Base-by-base conservation (phyloP, 169 alveolate genomes). In the Eimeria praecox region DNA sequence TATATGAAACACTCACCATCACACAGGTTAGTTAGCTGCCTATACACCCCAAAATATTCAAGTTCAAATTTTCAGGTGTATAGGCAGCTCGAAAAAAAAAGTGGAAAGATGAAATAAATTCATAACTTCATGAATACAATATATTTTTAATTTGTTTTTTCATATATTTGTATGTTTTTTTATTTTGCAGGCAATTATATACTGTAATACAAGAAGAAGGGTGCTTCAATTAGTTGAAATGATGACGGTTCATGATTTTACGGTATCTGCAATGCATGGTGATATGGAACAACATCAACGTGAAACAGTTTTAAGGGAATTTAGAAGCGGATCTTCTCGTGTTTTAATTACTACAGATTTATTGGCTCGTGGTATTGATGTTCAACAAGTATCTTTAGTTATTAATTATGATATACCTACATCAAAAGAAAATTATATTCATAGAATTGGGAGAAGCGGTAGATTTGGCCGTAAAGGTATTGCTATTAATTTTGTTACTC, bases 381-480 rank as follows among this genome's bases (percentile, higher is more conserved):
- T 99, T 62, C 99, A 99, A 77, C 97, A 95, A 83, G 97, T 95
- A 40, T 90, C 95, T 1, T 97, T 99, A 71, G 99, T 99, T 90
- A 99, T 99, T 97, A 99, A 99, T 98, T 99, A 99, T 97, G 99
- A 99, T 96, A 96, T 99, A 77, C 99, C 99, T 2, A 97, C 97
- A 66, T 98, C 99, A 62, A 98, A 99, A 56, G 99, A 99, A 97
- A 98, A 98, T 98, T 99, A 99, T 98, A 97, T 99, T 90, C 99
- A 99, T 97, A 98, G 99, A 89, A 99, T 99, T 94, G 99, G 99
- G 52, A 98, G 99, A 86, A 98, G 99, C 82, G 99, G 99, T 12
- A 99, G 99, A 96, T 99, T 99, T 97, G 99, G 99, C 54, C 98
- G 99, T 89, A 99, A 99, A 97, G 99, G 99, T 52, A 99, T 99